Evolutionary conservation across 2,329 filamentous ascomycete species (phyloP).

Genomic region (Microsporum audouinii): DNA sequence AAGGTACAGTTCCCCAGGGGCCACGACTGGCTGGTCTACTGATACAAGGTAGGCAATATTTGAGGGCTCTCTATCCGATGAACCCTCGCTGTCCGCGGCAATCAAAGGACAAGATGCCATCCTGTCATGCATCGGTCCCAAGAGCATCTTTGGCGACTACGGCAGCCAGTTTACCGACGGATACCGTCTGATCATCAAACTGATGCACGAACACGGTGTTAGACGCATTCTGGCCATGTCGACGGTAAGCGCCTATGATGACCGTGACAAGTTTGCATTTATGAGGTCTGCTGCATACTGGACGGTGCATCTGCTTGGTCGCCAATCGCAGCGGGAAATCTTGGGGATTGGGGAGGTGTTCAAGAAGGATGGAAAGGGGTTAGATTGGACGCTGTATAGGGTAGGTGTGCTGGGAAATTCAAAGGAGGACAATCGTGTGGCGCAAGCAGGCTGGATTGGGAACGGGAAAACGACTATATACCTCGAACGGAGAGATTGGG

Average conservation of each 20-base stretch:
- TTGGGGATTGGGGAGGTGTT: conserved; percentile 12
- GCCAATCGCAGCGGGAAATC: conserved; percentile 10
- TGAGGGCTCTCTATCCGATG: conserved; percentile 10
- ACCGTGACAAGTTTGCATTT: conserved; percentile 19
- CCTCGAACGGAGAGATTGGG: conserved; percentile 13
- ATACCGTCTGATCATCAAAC: conserved; percentile 16
- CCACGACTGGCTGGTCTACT: neutral
- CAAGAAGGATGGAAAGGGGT: conserved; percentile 10
- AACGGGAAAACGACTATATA: conserved; percentile 10
- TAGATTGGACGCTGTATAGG: conserved; percentile 14
- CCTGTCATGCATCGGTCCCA: conserved; percentile 15
- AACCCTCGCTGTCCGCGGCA: conserved; percentile 11
- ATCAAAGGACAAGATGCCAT: conserved; percentile 16
- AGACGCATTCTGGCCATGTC: conserved; percentile 26
- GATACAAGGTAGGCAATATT: conserved; percentile 8
- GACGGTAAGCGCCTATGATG: conserved; percentile 22
- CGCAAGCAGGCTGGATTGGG: conserved; percentile 14
- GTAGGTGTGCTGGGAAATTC: conserved; percentile 11
- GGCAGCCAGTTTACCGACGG: conserved; percentile 3
- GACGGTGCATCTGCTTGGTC: conserved; percentile 8
- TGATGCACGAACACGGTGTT: conserved; percentile 23
- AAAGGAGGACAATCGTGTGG: conserved; percentile 7
- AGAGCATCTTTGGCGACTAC: conserved; percentile 3
- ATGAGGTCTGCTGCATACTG: conserved; percentile 12
- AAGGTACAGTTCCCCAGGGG: conserved; percentile 2